These are phyloP conservation scores for Picea engelmannii DNA, from an alignment of 83 land plant genomes.

Conservation along the genomic window DNA sequence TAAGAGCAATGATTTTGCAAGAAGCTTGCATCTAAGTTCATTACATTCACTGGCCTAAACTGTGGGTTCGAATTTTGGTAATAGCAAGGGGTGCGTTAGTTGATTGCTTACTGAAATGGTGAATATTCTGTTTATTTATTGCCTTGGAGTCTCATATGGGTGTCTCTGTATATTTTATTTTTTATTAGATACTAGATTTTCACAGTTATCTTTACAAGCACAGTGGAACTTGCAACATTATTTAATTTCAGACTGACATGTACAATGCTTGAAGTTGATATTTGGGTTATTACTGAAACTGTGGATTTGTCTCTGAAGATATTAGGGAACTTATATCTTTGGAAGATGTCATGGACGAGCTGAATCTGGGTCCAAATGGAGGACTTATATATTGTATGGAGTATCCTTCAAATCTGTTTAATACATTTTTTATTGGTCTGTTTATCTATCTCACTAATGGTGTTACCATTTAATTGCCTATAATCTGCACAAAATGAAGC, in stretches of 20 bases:
- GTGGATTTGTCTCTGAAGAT: slow-evolving; percentile 49
- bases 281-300: slow-evolving; percentile 6
- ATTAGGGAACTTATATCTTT: slow-evolving; percentile 88
- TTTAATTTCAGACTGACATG: neutral
- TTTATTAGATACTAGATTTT: slow-evolving; percentile 3
- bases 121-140: neutral
- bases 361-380: slow-evolving; percentile 95
- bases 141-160: neutral
- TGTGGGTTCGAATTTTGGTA: neutral
- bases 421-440: slow-evolving; percentile 12
- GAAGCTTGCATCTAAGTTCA: neutral
- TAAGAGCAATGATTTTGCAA: slow-evolving; percentile 20
- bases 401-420: slow-evolving; percentile 53
- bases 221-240: no score
- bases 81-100: neutral
- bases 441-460: neutral
- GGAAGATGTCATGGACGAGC: slow-evolving; percentile 99
- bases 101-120: slow-evolving; percentile 3
- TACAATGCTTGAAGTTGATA: neutral
- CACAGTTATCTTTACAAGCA: neutral
- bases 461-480: neutral
- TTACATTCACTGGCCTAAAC: neutral
- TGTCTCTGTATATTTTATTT: neutral
- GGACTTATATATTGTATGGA: slow-evolving; percentile 99
- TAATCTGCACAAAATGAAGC: neutral